Percentiles rank a stretch among this genome's conserved stretches.
Conservation (phyloP, 1,284 basidiomycete species). For the Tremellales sp. region DNA sequence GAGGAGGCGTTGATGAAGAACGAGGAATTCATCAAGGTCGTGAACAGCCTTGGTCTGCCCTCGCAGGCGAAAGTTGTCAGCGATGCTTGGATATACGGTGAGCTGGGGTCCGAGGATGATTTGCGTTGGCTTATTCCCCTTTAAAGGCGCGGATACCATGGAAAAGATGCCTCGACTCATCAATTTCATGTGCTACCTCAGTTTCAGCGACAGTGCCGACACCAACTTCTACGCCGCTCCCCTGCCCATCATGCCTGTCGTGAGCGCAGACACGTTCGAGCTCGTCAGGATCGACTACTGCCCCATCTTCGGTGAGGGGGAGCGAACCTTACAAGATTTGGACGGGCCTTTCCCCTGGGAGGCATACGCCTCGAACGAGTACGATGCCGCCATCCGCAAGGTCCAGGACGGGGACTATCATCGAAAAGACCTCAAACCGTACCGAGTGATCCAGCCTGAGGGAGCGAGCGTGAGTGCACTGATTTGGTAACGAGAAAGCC, state of each 20-base stretch:
- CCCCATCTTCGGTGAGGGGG: slow-evolving; percentile 30
- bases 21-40: slow-evolving; percentile 22
- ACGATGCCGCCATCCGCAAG: slow-evolving; percentile 31
- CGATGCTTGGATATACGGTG: slow-evolving; percentile 34
- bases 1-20: slow-evolving; percentile 28
- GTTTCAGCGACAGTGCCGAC: slow-evolving; percentile 14
- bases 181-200: slow-evolving; percentile 13
- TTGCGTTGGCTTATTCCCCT: too few relatives aligned
- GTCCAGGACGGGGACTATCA: slow-evolving; percentile 30
- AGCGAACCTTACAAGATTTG: slow-evolving; percentile 25
- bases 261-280: slow-evolving; percentile 17
- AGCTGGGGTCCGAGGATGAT: too few relatives aligned
- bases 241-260: slow-evolving; percentile 42
- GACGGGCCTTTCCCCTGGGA: slow-evolving; percentile 29
- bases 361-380: slow-evolving; percentile 39
- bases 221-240: slow-evolving; percentile 46
- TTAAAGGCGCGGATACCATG: too few relatives aligned
- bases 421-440: slow-evolving; percentile 72
- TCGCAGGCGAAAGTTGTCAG: slow-evolving; percentile 23
- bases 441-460: slow-evolving; percentile 82
- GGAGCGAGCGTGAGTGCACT: slow-evolving; percentile 89
- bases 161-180: slow-evolving; percentile 9
- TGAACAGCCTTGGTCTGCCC: slow-evolving; percentile 27
- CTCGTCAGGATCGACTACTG: slow-evolving; percentile 26
- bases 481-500: too few relatives aligned